Percentiles rank a stretch among this genome's conserved stretches.
These are phyloP conservation scores for Cutaneotrichosporon dermatis DNA, from an alignment of 1,284 basidiomycete genomes.

Conservation along the genomic window DNA sequence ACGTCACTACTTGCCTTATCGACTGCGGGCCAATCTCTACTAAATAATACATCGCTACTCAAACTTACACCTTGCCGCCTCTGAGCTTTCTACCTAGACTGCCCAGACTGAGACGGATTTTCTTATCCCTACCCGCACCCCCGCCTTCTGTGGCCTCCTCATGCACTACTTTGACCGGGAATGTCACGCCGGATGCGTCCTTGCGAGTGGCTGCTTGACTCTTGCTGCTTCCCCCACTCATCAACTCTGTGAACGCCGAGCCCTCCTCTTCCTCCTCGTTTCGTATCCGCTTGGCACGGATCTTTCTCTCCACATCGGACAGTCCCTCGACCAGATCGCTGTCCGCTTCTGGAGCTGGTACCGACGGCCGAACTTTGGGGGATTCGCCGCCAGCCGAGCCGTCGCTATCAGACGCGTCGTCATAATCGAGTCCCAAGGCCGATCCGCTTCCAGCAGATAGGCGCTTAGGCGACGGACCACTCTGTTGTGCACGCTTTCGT, in stretches of 20 bases:
- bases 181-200: conserved; percentile 7
- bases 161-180: neutral
- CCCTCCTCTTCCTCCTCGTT: conserved; percentile 64
- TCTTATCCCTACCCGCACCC: conserved; percentile 27
- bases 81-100: conserved; percentile 24
- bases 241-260: conserved; percentile 21
- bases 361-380: conserved; percentile 11
- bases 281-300: conserved; percentile 67
- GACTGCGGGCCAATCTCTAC: neutral
- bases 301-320: conserved; percentile 50
- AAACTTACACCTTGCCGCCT: conserved; percentile 8
- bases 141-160: neutral
- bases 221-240: conserved; percentile 2
- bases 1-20: too few relatives aligned
- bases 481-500: conserved; percentile 26
- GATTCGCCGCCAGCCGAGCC: conserved; percentile 29
- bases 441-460: conserved; percentile 11
- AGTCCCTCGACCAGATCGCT: conserved; percentile 37
- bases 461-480: conserved; percentile 16
- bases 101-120: conserved; percentile 33
- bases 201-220: conserved; percentile 6
- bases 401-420: conserved; percentile 48
- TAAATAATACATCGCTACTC: neutral
- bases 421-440: conserved; percentile 43
- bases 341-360: conserved; percentile 8